Conservation (phyloP, 371 early-diverging fungal species). For the Mortierella sp. region DNA sequence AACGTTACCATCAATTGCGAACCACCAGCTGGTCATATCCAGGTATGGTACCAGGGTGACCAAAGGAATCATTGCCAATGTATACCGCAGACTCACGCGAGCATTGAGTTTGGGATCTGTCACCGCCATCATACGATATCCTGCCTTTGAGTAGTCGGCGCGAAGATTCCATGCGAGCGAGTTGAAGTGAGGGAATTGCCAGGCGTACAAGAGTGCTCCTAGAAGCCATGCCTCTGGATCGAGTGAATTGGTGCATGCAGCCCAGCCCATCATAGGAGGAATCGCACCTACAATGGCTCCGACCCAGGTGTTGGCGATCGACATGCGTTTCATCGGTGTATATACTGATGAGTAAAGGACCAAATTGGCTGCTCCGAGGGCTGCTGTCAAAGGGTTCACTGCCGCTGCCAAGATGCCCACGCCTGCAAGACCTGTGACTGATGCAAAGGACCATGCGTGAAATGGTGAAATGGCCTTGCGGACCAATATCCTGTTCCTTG, state of each 20-base stretch:
- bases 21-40: conserved; percentile 85
- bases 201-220: conserved; percentile 86
- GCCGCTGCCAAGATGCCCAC: conserved; percentile 69
- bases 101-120: conserved; percentile 89
- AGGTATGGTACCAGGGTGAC: conserved; percentile 70
- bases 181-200: conserved; percentile 99
- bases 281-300: conserved; percentile 97
- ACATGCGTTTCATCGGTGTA: conserved; percentile 94
- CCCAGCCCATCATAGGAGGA: conserved; percentile 98
- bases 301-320: conserved; percentile 95
- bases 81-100: conserved; percentile 87
- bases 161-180: conserved; percentile 91
- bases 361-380: conserved; percentile 87
- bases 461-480: conserved; percentile 81
- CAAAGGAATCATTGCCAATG: conserved; percentile 88
- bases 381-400: conserved; percentile 89
- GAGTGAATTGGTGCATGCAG: conserved; percentile 83
- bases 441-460: conserved; percentile 89
- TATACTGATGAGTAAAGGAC: conserved; percentile 90
- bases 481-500: conserved; percentile 89
- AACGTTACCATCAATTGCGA: conserved; percentile 78
- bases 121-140: conserved; percentile 96
- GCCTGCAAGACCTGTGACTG: conserved; percentile 79
- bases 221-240: conserved; percentile 87
- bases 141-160: conserved; percentile 96